Base-by-base conservation (phyloP, 2,329 filamentous ascomycete genomes). In the Aspergillus arachidicola region DNA sequence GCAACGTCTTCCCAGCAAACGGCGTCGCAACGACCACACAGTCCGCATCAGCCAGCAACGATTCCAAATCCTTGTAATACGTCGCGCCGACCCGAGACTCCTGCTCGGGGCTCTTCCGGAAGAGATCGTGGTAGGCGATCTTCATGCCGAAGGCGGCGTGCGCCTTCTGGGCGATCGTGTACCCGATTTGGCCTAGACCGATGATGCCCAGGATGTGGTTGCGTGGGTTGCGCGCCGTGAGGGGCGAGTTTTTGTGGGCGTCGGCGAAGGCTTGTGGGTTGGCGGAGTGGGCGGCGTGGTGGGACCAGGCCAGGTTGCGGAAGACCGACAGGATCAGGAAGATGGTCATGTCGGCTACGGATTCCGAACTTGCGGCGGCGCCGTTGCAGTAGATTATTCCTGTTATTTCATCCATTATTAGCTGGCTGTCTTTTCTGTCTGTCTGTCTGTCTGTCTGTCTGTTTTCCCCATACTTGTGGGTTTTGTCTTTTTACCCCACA, bases 331-430 rank as follows among this genome's bases (percentile, higher is more conserved):
- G 85, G 68, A 93, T 86, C 69, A 90, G 84, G 71, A 87, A 88
- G 46, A 91, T 81, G 21, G 89, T 87, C 65, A 91, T 87, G 75
- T 93, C 91, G 57, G 90, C 89, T 1, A 92, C 90, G 5, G 89
- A 87, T 71, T 93, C 90, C 7, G 88, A 88, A 41, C 89, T 89
- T 0, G 90, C 89, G 1, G 87, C 83, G 1, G 89, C 89, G 3
- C 87, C 85, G 77, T 93, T 92, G 81, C 90, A 92, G 78, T 92
- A 93, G 19, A 67, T 50, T 3, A 75, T 69, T 12, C 72, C 73
- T 75, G 16, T 51, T 3, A 41, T 10, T 41, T 9, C 6, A 7
- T n/a, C 10, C 14, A 9, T 2, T 2, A 36, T 41, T 41, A 19
- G 38, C 38, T 41, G 1, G 34, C 1, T 14, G 6, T 41, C 16